phyloP scores from a whole-genome alignment of 2,329 filamentous ascomycete genomes.

The Phialophora tarda region DNA sequence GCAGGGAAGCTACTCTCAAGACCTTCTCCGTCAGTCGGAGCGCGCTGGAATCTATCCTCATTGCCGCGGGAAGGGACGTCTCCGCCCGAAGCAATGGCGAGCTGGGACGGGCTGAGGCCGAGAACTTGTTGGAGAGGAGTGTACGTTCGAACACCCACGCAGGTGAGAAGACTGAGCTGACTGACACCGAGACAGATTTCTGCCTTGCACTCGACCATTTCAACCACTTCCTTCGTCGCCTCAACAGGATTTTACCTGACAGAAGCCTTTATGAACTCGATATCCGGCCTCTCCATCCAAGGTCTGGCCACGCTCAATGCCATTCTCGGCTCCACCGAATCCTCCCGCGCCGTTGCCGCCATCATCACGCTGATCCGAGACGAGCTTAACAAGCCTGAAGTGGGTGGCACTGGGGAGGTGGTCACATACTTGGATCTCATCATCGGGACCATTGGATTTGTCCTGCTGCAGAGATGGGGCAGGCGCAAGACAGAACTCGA shows the following conservation, averaged over 20 bases:
- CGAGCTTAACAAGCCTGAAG: conserved; percentile 50
- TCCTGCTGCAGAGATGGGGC: conserved; percentile 55
- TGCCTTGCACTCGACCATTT: conserved; percentile 52
- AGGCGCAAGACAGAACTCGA: conserved; percentile 51
- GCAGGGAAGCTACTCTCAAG: conserved; percentile 52
- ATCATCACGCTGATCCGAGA: conserved; percentile 55
- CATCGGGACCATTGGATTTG: conserved; percentile 52
- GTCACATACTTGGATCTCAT: conserved; percentile 53
- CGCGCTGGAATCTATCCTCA: conserved; percentile 52
- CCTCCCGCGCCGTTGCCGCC: conserved; percentile 55
- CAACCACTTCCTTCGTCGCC: conserved; percentile 55
- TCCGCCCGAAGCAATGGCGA: conserved; percentile 55
- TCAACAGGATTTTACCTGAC: conserved; percentile 55
- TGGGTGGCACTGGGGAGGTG: conserved; percentile 45
- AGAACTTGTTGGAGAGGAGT: conserved; percentile 53
- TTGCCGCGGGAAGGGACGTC: conserved; percentile 53
- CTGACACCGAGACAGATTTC: conserved; percentile 45
- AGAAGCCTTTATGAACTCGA: conserved; percentile 51
- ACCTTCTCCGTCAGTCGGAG: conserved; percentile 53
- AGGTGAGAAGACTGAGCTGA: conserved; percentile 15
- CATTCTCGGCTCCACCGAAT: conserved; percentile 56
- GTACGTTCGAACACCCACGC: conserved; percentile 42
- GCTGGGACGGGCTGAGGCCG: conserved; percentile 50
- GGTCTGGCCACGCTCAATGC: conserved; percentile 54
- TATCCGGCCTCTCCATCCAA: conserved; percentile 51